Evolutionary conservation across 2,329 filamentous ascomycete species (phyloP).

Genomic region (Fusarium palustre): DNA sequence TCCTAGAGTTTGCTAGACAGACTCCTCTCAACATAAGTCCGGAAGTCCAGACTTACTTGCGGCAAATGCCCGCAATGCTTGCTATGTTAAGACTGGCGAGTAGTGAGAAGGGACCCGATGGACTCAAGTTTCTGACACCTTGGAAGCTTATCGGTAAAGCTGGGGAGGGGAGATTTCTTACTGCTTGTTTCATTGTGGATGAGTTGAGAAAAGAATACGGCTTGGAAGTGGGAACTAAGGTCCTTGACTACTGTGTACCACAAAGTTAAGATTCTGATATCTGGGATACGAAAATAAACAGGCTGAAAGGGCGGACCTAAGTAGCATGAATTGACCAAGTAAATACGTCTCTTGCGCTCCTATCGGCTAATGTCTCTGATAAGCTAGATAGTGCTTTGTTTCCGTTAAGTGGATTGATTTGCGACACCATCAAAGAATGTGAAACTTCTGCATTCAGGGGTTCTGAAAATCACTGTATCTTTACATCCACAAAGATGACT

Average conservation of each 20-base stretch:
- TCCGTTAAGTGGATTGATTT: not conserved
- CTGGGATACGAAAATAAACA: no score
- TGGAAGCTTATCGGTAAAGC: not conserved
- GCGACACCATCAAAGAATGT: constrained; percentile 4
- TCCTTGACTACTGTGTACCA: no score
- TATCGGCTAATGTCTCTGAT: no score
- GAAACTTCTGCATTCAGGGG: constrained; percentile 7
- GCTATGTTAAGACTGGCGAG: not conserved
- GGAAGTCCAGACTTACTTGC: not conserved
- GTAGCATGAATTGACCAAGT: no score
- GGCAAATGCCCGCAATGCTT: not conserved
- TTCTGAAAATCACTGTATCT: constrained; percentile 20
- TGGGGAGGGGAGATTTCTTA: not conserved
- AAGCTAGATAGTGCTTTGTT: no score
- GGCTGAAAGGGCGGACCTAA: no score
- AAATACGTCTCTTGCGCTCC: no score
- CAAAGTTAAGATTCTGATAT: no score
- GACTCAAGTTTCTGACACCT: not conserved
- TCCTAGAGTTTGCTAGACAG: not conserved
- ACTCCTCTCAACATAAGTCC: not conserved
- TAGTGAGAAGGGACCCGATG: not conserved
- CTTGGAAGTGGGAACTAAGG: not conserved
- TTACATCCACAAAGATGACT: not conserved
- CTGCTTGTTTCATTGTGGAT: not conserved
- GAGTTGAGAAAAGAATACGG: not conserved